Base-by-base conservation (phyloP, 768 basidiomycete species). In the Lactarius hengduanensis region DNA sequence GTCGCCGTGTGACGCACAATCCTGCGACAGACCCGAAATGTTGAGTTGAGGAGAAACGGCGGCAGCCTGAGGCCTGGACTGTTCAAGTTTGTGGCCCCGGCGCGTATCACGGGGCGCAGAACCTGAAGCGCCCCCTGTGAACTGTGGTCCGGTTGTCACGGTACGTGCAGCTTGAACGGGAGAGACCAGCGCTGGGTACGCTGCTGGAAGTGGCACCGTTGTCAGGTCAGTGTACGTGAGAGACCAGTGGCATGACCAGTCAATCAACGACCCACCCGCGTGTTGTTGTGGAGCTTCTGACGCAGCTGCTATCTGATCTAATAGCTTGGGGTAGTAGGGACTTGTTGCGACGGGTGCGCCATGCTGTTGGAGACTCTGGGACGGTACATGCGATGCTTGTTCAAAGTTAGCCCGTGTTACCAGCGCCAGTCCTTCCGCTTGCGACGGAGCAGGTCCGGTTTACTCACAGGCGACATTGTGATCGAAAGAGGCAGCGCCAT, bases 351-450 rank as follows among this genome's bases (percentile, higher is more conserved):
- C 7, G 63, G 13, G 26, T 28, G 63, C 47, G 63, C 63, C 63
- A 54, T 6, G 6, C 38, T 64, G 47, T 59, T n/a, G 63, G 63
- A 15, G 7, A 59, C 15, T 22, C 36, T 8, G n/a, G 2, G 8
- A 22, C 47, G 7, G 13, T 3, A 3, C 7, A 15, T 18, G 28
- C 38, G 57, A 22, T 34, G 45, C 57, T 64, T 54, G 5, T 40
- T 53, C 50, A 4, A 53, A 53, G 50, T 53, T 40, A 50, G 63
- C n/a, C 20, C 47, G 10, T 40, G 11, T 59, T 11, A 59, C 53
- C 16, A 59, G 50, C 58, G 30, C 50, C 36, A 41, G 30, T 11
- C 38, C 47, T 62, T 34, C 18, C 47, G 22, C 47, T 45, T 36
- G 54, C 16, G 26, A 53, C 16, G 41, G 41, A 18, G 41, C 16